These are phyloP conservation scores for Bipolaris cookei DNA, from an alignment of 2,329 filamentous ascomycete genomes.

Conservation along the genomic window DNA sequence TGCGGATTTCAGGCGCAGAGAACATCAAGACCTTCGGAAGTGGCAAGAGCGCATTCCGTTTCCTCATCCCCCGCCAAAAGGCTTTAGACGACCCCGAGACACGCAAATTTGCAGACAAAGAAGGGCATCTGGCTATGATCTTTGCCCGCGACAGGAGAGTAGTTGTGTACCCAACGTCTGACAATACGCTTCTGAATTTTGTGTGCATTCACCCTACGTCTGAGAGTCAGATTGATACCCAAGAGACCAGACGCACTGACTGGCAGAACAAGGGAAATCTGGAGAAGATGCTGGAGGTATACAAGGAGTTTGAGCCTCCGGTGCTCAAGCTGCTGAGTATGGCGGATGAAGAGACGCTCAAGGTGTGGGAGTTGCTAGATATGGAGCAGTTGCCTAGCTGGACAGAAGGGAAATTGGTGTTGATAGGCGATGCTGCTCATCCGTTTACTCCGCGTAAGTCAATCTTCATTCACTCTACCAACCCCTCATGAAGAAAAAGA, in stretches of 20 bases:
- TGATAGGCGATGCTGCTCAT: constrained; percentile 72
- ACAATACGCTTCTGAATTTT: constrained; percentile 58
- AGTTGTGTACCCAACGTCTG: constrained; percentile 56
- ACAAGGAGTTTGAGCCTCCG: constrained; percentile 46
- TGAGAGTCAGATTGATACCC: constrained; percentile 31
- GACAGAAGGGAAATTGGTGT: constrained; percentile 59
- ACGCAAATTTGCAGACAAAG: constrained; percentile 46
- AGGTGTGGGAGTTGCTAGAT: constrained; percentile 55
- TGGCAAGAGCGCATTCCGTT: constrained; percentile 65
- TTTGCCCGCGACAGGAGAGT: constrained; percentile 53
- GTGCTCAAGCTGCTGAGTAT: constrained; percentile 48
- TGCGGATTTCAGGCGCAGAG: constrained; percentile 32
- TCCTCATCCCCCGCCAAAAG: constrained; percentile 58
- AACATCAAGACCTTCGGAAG: constrained; percentile 52
- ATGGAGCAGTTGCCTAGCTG: constrained; percentile 66
- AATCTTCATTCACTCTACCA: neutral
- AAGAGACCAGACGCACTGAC: constrained; percentile 24
- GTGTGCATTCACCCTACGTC: constrained; percentile 51
- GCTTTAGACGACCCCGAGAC: constrained; percentile 51
- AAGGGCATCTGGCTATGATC: constrained; percentile 55
- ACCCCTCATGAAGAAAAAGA: neutral
- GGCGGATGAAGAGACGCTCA: constrained; percentile 47
- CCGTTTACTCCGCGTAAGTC: constrained; percentile 66
- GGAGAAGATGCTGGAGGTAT: constrained; percentile 51
- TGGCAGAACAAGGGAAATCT: constrained; percentile 50